A percentile compares a stretch with the other conserved stretches of the same genome.
phyloP scores from a whole-genome alignment of 148 eudicot species.

The Rhododendron mucronatum region DNA sequence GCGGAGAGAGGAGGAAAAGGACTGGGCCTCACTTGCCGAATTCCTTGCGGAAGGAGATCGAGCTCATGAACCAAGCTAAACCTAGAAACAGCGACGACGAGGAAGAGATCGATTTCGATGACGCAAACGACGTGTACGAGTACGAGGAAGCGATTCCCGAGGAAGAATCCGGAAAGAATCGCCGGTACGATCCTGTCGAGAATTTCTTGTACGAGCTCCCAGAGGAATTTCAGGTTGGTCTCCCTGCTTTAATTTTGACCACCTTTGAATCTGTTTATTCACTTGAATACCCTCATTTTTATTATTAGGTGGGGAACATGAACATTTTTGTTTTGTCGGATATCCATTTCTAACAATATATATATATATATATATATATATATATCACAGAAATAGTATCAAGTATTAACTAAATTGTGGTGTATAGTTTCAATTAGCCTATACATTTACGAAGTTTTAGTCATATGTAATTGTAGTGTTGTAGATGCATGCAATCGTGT shows the following conservation, averaged over 20 bases:
- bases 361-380: too few relatives aligned
- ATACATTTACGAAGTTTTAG: too few relatives aligned
- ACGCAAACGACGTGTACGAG: slow-evolving; percentile 52
- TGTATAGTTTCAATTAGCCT: too few relatives aligned
- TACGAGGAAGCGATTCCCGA: slow-evolving; percentile 69
- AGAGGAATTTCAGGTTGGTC: slow-evolving; percentile 56
- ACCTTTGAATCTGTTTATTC: neutral
- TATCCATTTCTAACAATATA: too few relatives aligned
- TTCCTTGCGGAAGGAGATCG: slow-evolving; percentile 44
- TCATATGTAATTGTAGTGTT: too few relatives aligned
- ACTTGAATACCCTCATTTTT: neutral
- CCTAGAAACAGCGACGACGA: slow-evolving; percentile 13
- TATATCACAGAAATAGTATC: too few relatives aligned
- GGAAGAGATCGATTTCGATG: slow-evolving; percentile 35
- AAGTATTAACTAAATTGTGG: too few relatives aligned
- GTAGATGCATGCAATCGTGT: too few relatives aligned
- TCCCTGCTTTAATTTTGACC: neutral
- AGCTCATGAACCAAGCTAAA: slow-evolving; percentile 21
- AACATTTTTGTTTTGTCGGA: too few relatives aligned
- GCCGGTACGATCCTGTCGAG: slow-evolving; percentile 62
- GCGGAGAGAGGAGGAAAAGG: neutral
- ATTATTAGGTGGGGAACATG: too few relatives aligned
- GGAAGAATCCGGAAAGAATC: slow-evolving; percentile 66
- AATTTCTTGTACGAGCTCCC: slow-evolving; percentile 69
- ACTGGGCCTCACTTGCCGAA: slow-evolving; percentile 70